Conservation (phyloP, 805 yeast species). For the Tetrapisispora namnaoensis region DNA sequence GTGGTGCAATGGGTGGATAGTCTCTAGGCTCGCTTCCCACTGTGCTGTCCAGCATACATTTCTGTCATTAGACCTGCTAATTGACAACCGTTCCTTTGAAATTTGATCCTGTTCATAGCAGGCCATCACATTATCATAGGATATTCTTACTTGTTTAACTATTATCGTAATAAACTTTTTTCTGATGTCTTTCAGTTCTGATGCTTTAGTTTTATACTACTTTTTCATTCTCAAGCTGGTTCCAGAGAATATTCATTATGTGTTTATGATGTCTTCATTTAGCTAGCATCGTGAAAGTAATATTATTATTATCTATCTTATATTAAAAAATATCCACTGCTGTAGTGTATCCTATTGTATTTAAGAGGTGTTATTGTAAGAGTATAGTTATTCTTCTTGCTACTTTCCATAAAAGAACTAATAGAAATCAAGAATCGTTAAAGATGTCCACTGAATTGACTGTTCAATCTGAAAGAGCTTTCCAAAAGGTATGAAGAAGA, state of each 20-base stretch:
- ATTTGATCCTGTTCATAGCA: too few relatives aligned
- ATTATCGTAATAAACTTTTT: too few relatives aligned
- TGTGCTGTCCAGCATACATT: too few relatives aligned
- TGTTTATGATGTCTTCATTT: neutral
- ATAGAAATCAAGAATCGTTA: slow-evolving; percentile 23
- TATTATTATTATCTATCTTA: too few relatives aligned
- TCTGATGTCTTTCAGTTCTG: too few relatives aligned
- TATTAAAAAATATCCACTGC: too few relatives aligned
- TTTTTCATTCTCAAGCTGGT: neutral
- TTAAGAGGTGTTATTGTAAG: neutral
- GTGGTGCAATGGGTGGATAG: too few relatives aligned
- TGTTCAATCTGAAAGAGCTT: slow-evolving; percentile 99
- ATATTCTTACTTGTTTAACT: too few relatives aligned
- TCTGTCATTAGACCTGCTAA: too few relatives aligned
- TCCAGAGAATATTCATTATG: neutral
- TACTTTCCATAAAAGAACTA: slow-evolving; percentile 4
- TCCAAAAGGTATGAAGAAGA: slow-evolving; percentile 84
- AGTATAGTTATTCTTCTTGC: neutral
- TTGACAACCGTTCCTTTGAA: too few relatives aligned
- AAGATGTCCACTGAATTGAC: slow-evolving; percentile 99
- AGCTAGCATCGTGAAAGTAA: neutral
- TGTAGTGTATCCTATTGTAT: neutral
- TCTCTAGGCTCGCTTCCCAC: too few relatives aligned
- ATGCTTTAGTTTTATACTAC: neutral
- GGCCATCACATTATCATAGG: too few relatives aligned